Evolutionary conservation across 306 rosid genomes (phyloP).

Genomic region (Cyamopsis tetragonoloba): DNA sequence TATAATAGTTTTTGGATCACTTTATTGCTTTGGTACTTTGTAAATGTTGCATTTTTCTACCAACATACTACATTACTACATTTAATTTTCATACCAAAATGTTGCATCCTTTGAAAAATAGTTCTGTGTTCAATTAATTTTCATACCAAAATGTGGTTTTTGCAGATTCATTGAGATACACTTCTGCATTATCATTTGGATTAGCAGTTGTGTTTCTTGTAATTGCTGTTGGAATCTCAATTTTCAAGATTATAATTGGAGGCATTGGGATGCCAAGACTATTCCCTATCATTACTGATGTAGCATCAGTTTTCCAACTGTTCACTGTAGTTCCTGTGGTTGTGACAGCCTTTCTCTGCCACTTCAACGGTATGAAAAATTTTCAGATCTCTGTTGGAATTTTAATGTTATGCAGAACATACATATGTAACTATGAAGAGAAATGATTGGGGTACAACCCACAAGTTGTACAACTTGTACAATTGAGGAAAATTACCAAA

Average conservation of each 20-base stretch:
- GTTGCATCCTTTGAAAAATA: background rate
- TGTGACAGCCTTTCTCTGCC: conserved; percentile 82
- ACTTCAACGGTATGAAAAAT: conserved; percentile 64
- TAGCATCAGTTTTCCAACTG: conserved; percentile 48
- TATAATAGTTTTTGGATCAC: background rate
- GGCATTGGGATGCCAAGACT: conserved; percentile 74
- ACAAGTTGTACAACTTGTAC: no score
- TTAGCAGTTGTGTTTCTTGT: conserved; percentile 81
- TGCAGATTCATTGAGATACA: conserved; percentile 90
- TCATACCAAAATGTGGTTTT: no score
- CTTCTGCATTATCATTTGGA: conserved; percentile 79
- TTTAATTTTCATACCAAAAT: background rate
- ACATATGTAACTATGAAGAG: background rate
- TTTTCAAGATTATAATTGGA: conserved; percentile 63
- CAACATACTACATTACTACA: background rate
- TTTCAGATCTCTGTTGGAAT: conserved; percentile 5
- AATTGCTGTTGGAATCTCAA: conserved; percentile 76
- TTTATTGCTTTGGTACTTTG: background rate
- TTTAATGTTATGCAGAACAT: background rate
- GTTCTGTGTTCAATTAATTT: no score
- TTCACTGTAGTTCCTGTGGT: conserved; percentile 82
- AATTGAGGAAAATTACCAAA: no score
- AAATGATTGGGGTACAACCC: no score
- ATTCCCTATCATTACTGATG: conserved; percentile 59
- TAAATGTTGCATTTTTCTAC: background rate